Conservation (phyloP, 257 asterid genomes). For the Ajuga chamaepitys region DNA sequence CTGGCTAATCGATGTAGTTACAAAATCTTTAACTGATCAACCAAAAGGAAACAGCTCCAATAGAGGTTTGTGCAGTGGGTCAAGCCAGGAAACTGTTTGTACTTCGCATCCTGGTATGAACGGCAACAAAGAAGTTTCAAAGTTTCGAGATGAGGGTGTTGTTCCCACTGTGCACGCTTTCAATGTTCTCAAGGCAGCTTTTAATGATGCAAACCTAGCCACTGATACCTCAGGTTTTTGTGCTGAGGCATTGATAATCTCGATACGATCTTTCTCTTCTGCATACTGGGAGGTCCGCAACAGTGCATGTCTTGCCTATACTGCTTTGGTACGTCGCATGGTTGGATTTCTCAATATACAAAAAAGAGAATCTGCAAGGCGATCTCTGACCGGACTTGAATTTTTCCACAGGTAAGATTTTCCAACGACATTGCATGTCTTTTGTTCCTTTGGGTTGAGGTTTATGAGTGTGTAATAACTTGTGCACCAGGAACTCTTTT, state of each 20-base stretch:
- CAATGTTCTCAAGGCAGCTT: slow-evolving; percentile 85
- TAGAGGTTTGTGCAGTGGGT: slow-evolving; percentile 16
- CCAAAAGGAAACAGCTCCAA: slow-evolving; percentile 25
- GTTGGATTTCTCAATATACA: slow-evolving; percentile 90
- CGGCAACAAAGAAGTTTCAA: slow-evolving; percentile 42
- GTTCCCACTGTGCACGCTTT: slow-evolving; percentile 92
- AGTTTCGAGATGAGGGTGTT: slow-evolving; percentile 92
- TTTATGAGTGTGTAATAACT: neutral
- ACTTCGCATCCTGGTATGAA: slow-evolving; percentile 20
- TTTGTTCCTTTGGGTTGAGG: neutral
- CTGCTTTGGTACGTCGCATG: slow-evolving; percentile 95
- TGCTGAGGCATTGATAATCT: slow-evolving; percentile 73
- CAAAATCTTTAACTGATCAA: slow-evolving; percentile 41
- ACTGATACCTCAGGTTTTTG: slow-evolving; percentile 92
- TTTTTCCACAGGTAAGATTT: slow-evolving; percentile 78
- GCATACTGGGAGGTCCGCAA: slow-evolving; percentile 94
- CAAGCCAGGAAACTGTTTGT: slow-evolving; percentile 20
- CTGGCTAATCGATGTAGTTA: slow-evolving; percentile 75
- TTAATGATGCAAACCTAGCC: slow-evolving; percentile 88
- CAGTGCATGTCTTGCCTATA: slow-evolving; percentile 95
- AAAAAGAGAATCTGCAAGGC: slow-evolving; percentile 90
- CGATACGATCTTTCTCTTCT: slow-evolving; percentile 88
- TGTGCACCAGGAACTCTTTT: slow-evolving; percentile 4
- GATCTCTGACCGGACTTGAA: slow-evolving; percentile 86
- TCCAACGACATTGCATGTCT: neutral